Evolutionary conservation across 495 filamentous ascomycete species (phyloP).

Genomic region (Aspergillus carlsbadensis): DNA sequence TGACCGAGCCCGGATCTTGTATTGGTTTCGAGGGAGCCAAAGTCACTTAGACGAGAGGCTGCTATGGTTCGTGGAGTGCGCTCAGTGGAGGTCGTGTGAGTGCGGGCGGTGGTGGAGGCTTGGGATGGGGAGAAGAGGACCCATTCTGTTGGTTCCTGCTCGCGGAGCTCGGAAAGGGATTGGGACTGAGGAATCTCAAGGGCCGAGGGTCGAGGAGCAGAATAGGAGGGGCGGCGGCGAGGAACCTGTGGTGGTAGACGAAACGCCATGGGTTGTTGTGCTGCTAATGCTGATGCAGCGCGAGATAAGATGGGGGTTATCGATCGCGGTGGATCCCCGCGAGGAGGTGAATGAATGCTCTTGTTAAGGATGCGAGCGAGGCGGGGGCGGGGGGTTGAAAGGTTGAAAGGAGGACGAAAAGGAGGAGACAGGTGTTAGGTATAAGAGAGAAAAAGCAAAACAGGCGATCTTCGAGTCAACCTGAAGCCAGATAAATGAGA

Average conservation of each 20-base stretch:
- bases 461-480: not conserved
- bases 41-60: constrained; percentile 75
- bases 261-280: constrained; percentile 68
- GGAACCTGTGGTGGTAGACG: constrained; percentile 69
- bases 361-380: constrained; percentile 4
- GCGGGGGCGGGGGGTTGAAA: not conserved
- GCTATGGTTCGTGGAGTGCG: constrained; percentile 70
- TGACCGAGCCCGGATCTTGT: constrained; percentile 49
- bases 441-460: not conserved
- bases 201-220: constrained; percentile 43
- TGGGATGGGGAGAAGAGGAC: constrained; percentile 82
- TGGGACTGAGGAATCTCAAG: constrained; percentile 40
- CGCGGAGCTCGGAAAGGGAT: constrained; percentile 33
- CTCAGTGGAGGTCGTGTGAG: constrained; percentile 70
- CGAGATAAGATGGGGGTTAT: constrained; percentile 20
- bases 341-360: constrained; percentile 17
- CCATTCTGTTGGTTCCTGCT: constrained; percentile 86
- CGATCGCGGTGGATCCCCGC: constrained; percentile 28
- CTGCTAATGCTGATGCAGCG: not conserved
- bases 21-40: constrained; percentile 76
- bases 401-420: not conserved
- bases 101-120: constrained; percentile 59
- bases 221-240: constrained; percentile 56
- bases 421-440: not conserved
- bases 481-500: not conserved